Conservation (phyloP, 202 grass and related monocot genomes). For the Saccharum hybrid region DNA sequence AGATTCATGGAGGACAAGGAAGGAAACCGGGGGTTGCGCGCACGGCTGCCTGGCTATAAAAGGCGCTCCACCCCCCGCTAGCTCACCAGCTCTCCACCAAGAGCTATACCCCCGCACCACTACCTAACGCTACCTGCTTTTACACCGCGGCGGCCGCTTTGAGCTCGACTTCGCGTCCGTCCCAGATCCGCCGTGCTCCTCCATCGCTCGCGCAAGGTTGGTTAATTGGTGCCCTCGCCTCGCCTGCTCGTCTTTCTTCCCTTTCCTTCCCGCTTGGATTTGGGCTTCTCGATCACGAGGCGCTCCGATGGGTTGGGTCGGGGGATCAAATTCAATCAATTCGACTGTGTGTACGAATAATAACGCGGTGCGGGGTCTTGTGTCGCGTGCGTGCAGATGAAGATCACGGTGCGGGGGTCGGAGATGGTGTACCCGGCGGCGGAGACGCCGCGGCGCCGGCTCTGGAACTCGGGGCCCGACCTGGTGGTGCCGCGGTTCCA, state of each 20-base stretch:
- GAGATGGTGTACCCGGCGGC: constrained; percentile 61
- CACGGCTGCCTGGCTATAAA: constrained; percentile 40
- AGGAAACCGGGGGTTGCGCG: background rate
- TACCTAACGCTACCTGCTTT: constrained; percentile 11
- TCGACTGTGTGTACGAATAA: background rate
- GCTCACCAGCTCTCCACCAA: constrained; percentile 65
- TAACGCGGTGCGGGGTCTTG: background rate
- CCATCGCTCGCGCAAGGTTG: constrained; percentile 11
- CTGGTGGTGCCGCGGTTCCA: constrained; percentile 76
- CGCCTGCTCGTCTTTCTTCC: background rate
- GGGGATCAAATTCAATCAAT: background rate
- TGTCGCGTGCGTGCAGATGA: constrained; percentile 40
- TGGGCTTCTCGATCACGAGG: background rate
- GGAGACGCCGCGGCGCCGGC: constrained; percentile 50
- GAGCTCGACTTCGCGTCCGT: background rate
- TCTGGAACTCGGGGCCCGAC: constrained; percentile 81
- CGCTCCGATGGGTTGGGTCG: background rate
- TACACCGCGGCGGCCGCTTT: background rate
- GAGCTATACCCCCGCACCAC: constrained; percentile 39
- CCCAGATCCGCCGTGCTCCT: constrained; percentile 41
- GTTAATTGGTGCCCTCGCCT: background rate
- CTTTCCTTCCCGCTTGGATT: background rate
- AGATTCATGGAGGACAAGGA: background rate
- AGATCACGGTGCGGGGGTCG: constrained; percentile 62
- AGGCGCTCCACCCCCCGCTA: constrained; percentile 27